Conservation (phyloP, 2,329 filamentous ascomycete species). For the Neonectria punicea region DNA sequence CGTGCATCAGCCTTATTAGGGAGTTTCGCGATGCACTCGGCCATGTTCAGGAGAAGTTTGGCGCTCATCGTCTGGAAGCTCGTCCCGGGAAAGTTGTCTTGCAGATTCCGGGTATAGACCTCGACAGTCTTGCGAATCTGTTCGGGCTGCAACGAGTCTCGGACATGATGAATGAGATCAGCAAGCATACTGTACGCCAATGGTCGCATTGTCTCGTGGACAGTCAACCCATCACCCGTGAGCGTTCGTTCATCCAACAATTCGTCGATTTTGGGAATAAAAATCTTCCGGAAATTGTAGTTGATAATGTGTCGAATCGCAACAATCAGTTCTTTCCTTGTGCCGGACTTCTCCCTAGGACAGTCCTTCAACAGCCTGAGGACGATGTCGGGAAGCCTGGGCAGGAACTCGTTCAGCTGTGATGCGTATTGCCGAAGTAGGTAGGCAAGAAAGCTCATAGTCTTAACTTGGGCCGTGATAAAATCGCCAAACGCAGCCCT, state of each 20-base stretch:
- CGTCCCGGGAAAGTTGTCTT: conserved; percentile 95
- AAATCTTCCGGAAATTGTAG: conserved; percentile 97
- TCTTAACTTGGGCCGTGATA: conserved; percentile 98
- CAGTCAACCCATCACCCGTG: conserved; percentile 94
- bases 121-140: conserved; percentile 97
- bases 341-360: conserved; percentile 90
- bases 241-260: conserved; percentile 92
- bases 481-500: conserved; percentile 95
- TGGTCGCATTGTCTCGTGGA: conserved; percentile 95
- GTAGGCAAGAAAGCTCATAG: conserved; percentile 98
- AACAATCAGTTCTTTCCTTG: conserved; percentile 93
- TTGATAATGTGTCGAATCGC: conserved; percentile 99
- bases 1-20: conserved; percentile 93
- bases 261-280: conserved; percentile 93
- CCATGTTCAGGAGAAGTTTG: conserved; percentile 96
- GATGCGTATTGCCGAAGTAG: conserved; percentile 87
- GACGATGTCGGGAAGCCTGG: conserved; percentile 86
- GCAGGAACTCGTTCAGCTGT: conserved; percentile 88
- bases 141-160: conserved; percentile 85
- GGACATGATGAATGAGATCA: conserved; percentile 95
- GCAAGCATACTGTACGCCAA: conserved; percentile 98
- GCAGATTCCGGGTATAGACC: conserved; percentile 95
- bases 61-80: conserved; percentile 99
- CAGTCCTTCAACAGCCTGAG: conserved; percentile 93
- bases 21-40: conserved; percentile 94